These are phyloP conservation scores for Danielia reshetovae DNA, from an alignment of 805 yeast genomes.

Conservation along the genomic window DNA sequence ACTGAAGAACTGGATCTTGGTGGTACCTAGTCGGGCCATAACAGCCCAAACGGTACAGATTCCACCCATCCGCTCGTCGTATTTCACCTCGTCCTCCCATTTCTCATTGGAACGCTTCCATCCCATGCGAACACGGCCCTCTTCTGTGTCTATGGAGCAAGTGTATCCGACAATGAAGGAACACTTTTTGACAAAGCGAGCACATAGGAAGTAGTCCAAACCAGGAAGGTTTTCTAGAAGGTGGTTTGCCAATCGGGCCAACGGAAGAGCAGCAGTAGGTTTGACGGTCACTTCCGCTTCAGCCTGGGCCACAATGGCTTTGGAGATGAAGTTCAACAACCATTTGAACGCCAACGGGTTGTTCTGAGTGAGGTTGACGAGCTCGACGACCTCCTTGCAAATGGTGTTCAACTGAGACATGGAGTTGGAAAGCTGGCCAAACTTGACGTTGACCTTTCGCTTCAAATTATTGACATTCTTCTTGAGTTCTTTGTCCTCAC, in stretches of 20 bases:
- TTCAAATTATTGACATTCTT: constrained; percentile 55
- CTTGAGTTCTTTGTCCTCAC: constrained; percentile 47
- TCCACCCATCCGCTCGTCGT: constrained; percentile 85
- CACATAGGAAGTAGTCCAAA: constrained; percentile 55
- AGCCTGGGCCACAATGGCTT: constrained; percentile 84
- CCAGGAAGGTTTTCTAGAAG: constrained; percentile 48
- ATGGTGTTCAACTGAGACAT: constrained; percentile 52
- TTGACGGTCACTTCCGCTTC: constrained; percentile 86
- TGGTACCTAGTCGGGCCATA: constrained; percentile 46
- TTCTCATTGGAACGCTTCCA: constrained; percentile 57
- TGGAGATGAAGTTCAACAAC: constrained; percentile 79
- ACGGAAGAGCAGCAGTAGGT: constrained; percentile 73
- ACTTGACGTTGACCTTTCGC: constrained; percentile 78
- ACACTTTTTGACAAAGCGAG: constrained; percentile 87
- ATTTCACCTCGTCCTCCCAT: constrained; percentile 62
- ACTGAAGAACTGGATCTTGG: constrained; percentile 32
- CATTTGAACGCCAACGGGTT: constrained; percentile 59
- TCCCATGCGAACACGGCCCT: constrained; percentile 83
- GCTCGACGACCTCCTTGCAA: constrained; percentile 44
- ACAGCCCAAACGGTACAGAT: constrained; percentile 78
- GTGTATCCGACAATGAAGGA: constrained; percentile 83
- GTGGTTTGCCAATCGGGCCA: constrained; percentile 61
- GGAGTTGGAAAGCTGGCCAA: constrained; percentile 87
- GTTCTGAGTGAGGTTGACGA: constrained; percentile 40
- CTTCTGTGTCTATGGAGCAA: constrained; percentile 71